Percentiles rank a stretch among this genome's conserved stretches.
These are phyloP conservation scores for Fusarium oxysporum DNA, from an alignment of 2,329 filamentous ascomycete species.

Conservation along the genomic window DNA sequence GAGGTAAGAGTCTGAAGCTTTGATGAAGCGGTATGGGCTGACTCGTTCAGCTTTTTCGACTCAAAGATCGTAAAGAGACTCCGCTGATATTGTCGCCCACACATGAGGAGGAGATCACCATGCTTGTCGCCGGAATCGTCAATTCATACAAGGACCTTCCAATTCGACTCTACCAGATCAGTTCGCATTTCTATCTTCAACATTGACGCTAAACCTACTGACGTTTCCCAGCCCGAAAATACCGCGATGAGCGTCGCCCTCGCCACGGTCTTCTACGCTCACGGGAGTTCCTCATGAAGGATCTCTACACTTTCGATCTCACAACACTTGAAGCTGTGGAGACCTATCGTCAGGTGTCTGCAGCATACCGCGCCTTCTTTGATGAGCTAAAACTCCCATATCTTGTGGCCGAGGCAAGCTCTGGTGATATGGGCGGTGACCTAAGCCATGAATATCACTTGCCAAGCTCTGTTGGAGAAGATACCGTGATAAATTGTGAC, in stretches of 20 bases:
- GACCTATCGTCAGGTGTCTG: constrained; percentile 81
- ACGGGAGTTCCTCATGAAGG: constrained; percentile 97
- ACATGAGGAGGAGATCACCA: constrained; percentile 96
- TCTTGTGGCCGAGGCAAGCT: constrained; percentile 87
- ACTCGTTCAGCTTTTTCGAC: constrained; percentile 75
- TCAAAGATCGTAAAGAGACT: constrained; percentile 81
- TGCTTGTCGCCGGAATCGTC: constrained; percentile 77
- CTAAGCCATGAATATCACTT: constrained; percentile 97
- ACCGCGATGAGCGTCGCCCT: constrained; percentile 90
- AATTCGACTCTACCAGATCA: constrained; percentile 89
- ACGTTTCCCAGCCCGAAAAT: constrained; percentile 77
- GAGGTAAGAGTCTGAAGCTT: constrained; percentile 66
- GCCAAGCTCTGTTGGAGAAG: constrained; percentile 82
- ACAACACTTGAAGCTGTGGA: constrained; percentile 74
- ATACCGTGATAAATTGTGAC: constrained; percentile 81
- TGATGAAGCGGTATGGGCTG: constrained; percentile 26
- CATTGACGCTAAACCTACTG: constrained; percentile 12
- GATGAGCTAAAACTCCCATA: constrained; percentile 85
- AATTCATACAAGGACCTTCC: constrained; percentile 90
- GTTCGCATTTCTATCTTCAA: constrained; percentile 53
- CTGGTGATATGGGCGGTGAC: constrained; percentile 94
- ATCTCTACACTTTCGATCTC: constrained; percentile 93
- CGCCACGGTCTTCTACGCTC: constrained; percentile 88
- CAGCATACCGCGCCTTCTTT: constrained; percentile 82
- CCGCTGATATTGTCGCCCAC: constrained; percentile 87